These are phyloP conservation scores for Whalleya microplaca DNA, from an alignment of 2,329 filamentous ascomycete genomes.

Conservation along the genomic window DNA sequence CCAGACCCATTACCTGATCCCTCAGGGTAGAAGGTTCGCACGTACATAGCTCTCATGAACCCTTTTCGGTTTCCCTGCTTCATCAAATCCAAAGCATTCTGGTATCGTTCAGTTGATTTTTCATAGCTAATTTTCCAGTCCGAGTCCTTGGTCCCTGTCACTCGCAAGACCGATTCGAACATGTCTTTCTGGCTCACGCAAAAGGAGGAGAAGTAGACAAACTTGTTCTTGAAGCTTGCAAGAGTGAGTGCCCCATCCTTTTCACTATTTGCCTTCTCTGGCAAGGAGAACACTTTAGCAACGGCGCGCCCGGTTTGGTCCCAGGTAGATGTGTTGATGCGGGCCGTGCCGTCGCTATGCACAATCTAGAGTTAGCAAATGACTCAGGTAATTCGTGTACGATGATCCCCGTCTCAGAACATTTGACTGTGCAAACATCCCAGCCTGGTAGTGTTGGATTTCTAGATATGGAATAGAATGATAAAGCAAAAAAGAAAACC, in stretches of 20 bases:
- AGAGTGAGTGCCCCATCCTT: slow-evolving; percentile 44
- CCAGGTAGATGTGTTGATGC: slow-evolving; percentile 20
- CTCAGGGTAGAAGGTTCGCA: not conserved
- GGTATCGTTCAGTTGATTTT: not conserved
- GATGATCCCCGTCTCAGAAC: not conserved
- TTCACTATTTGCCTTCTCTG: too few relatives aligned
- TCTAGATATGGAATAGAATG: slow-evolving; percentile 39
- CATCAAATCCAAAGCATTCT: not conserved
- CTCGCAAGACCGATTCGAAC: slow-evolving; percentile 62
- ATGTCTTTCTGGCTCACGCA: slow-evolving; percentile 65
- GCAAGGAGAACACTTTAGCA: slow-evolving; percentile 52
- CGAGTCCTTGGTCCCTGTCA: slow-evolving; percentile 56
- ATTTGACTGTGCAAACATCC: too few relatives aligned
- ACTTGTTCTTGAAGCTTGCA: slow-evolving; percentile 50
- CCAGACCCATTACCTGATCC: not conserved
- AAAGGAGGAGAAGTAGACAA: slow-evolving; percentile 60
- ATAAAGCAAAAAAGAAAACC: not conserved
- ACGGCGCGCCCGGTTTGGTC: slow-evolving; percentile 50
- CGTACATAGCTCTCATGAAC: not conserved
- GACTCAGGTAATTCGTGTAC: not conserved
- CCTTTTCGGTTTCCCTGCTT: not conserved
- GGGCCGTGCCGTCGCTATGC: not conserved
- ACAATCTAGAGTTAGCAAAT: not conserved
- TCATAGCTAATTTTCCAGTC: slow-evolving; percentile 40
- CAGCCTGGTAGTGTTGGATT: slow-evolving; percentile 36